Evolutionary conservation across 2,329 filamentous ascomycete species (phyloP).

Genomic region (Penicillium oxalicum): DNA sequence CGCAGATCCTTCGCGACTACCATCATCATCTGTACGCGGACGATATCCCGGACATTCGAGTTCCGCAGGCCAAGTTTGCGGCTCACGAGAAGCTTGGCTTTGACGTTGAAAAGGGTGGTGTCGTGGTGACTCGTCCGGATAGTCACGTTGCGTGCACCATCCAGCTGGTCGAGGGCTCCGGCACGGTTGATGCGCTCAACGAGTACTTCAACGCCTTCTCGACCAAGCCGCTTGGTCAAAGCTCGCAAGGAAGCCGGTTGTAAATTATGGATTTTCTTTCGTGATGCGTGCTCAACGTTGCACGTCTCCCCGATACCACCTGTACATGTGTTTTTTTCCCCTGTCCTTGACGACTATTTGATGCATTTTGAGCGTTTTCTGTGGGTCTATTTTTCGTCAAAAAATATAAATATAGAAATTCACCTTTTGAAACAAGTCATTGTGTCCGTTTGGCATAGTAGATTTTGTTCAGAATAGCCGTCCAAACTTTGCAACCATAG

Average conservation of each 20-base stretch:
- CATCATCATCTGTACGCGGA: slow-evolving; percentile 80
- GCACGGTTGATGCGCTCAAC: slow-evolving; percentile 75
- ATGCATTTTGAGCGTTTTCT: too few species aligned
- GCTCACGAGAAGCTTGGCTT: slow-evolving; percentile 86
- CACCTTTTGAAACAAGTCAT: too few species aligned
- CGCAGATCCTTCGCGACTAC: slow-evolving; percentile 66
- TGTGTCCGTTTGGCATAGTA: too few species aligned
- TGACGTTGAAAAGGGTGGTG: slow-evolving; percentile 64
- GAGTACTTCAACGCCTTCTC: slow-evolving; percentile 72
- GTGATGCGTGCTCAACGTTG: slow-evolving; percentile 10
- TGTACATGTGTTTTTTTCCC: slow-evolving; percentile 19
- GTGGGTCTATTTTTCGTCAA: too few species aligned
- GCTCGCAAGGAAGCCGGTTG: slow-evolving; percentile 31
- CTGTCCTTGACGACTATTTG: neutral
- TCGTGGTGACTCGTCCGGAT: slow-evolving; percentile 80
- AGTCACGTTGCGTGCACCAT: slow-evolving; percentile 78
- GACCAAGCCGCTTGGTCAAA: slow-evolving; percentile 47
- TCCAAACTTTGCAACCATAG: too few species aligned
- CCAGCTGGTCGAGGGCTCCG: slow-evolving; percentile 65
- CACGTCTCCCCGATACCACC: slow-evolving; percentile 11
- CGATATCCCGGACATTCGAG: slow-evolving; percentile 66
- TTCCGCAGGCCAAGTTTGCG: slow-evolving; percentile 63
- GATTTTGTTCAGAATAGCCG: too few species aligned
- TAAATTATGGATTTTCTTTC: slow-evolving; percentile 10
- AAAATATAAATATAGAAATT: too few species aligned